Base-by-base conservation (phyloP, 2,329 filamentous ascomycete species). In the Venturia carpophila region DNA sequence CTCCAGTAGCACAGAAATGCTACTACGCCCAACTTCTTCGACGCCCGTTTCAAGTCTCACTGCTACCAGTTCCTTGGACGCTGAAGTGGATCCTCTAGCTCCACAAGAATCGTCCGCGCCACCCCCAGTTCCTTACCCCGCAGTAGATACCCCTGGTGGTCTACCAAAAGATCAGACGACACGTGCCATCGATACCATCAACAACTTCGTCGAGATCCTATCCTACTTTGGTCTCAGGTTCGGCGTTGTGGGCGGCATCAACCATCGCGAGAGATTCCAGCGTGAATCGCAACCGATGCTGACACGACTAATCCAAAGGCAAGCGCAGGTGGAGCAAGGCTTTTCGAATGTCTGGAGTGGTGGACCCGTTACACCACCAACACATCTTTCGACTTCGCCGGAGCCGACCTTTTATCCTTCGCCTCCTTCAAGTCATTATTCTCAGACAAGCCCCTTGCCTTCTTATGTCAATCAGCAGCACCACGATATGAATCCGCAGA, bases 241-340 rank as follows among this genome's bases (percentile, higher is more conserved):
- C 69, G 79, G 79, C 34, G 80, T 79, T 9, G 64, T 66, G 7
- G 60, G 60, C 19, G 58, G 45, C 68, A 79, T 79, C 65, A 78
- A 78, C 68, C 81, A 79, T 79, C 78, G 76, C 21, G 78, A 80
- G 64, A 76, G 78, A 19, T 81, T 80, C 68, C 77, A 79, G 66
- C 56, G 42, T 39, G 64, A 65, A 17, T 60, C 64, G 10, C 56
- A 60, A 39, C 55, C 37, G 9, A 56, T 65, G 52, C 42, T 65
- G 11, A 43, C 64, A n/a, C 42, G 41, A 37, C 42, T 65, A 15
- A 41, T 63, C 15, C 55, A 65, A 39, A 56, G 64, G 11, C 64
- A 58, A 49, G 34, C 37, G 10, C 45, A 24, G 11, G 47, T 60
- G 9, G 39, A 60, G 21, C 41, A 56, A 34, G 39, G 19, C 24